These are phyloP conservation scores for Cordyceps cicadae DNA, from an alignment of 2,329 filamentous ascomycete species.

Conservation along the genomic window DNA sequence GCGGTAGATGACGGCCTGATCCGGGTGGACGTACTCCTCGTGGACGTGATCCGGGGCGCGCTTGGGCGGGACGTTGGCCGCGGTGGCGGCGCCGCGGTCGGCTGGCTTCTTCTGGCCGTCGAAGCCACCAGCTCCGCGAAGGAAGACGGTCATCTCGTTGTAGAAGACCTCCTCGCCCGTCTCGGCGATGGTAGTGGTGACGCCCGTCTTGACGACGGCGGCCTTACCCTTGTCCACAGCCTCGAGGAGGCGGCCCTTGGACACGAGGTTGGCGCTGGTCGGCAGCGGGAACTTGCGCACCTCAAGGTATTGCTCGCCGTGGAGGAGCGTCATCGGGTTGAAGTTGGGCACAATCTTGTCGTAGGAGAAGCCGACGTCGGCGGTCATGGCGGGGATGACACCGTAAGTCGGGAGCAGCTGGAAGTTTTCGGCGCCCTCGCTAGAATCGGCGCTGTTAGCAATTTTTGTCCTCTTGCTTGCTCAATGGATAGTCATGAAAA, in stretches of 20 bases:
- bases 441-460: conserved; percentile 13
- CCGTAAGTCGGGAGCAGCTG: conserved; percentile 91
- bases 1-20: conserved; percentile 90
- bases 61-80: conserved; percentile 68
- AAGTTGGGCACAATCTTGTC: conserved; percentile 89
- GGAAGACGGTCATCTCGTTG: conserved; percentile 90
- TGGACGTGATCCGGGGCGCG: conserved; percentile 72
- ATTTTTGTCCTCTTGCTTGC: too few species aligned
- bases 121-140: conserved; percentile 85
- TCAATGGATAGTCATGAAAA: too few species aligned
- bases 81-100: conserved; percentile 73
- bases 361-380: conserved; percentile 69
- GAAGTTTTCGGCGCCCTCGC: conserved; percentile 83
- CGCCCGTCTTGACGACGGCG: conserved; percentile 71
- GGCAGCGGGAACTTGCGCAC: conserved; percentile 87
- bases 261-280: conserved; percentile 68
- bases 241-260: conserved; percentile 75
- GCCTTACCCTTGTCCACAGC: conserved; percentile 93
- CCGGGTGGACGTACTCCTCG: conserved; percentile 77
- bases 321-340: conserved; percentile 95
- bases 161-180: conserved; percentile 91
- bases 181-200: conserved; percentile 74
- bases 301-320: conserved; percentile 98
- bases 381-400: conserved; percentile 89
- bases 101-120: conserved; percentile 69